These are phyloP conservation scores for Leccinum insolens DNA, from an alignment of 1,284 basidiomycete genomes.

Conservation along the genomic window DNA sequence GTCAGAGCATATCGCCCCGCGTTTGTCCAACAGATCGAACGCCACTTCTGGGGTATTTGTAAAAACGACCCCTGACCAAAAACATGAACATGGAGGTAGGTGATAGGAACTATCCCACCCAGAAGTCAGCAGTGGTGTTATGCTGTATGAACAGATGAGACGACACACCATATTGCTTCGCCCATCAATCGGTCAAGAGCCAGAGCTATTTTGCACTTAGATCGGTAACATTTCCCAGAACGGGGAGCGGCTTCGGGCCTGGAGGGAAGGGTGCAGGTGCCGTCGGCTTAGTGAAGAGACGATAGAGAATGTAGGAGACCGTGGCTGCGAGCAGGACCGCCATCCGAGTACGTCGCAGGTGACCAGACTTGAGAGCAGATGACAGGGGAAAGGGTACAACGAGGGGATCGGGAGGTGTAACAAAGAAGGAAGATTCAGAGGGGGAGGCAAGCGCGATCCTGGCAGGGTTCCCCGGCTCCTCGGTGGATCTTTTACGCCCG, in stretches of 20 bases:
- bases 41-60: too few relatives aligned
- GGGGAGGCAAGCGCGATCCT: neutral
- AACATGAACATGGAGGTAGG: too few relatives aligned
- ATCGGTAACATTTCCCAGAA: too few relatives aligned
- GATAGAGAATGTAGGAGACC: slow-evolving; percentile 25
- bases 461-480: neutral
- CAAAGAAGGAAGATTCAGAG: slow-evolving; percentile 28
- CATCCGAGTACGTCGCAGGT: slow-evolving; percentile 20
- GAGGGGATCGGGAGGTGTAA: slow-evolving; percentile 18
- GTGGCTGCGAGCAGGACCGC: slow-evolving; percentile 21
- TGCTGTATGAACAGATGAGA: too few relatives aligned
- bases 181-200: too few relatives aligned
- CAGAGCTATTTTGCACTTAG: too few relatives aligned
- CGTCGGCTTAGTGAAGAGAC: slow-evolving; percentile 16
- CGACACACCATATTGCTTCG: too few relatives aligned
- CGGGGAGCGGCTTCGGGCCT: slow-evolving; percentile 33
- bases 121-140: too few relatives aligned
- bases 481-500: neutral
- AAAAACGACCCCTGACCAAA: too few relatives aligned
- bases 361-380: neutral
- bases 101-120: too few relatives aligned
- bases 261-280: slow-evolving; percentile 48
- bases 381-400: neutral
- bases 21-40: too few relatives aligned
- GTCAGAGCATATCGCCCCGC: too few relatives aligned